These are phyloP conservation scores for Colletotrichum endophyticum DNA, from an alignment of 2,329 filamentous ascomycete species.

Conservation along the genomic window DNA sequence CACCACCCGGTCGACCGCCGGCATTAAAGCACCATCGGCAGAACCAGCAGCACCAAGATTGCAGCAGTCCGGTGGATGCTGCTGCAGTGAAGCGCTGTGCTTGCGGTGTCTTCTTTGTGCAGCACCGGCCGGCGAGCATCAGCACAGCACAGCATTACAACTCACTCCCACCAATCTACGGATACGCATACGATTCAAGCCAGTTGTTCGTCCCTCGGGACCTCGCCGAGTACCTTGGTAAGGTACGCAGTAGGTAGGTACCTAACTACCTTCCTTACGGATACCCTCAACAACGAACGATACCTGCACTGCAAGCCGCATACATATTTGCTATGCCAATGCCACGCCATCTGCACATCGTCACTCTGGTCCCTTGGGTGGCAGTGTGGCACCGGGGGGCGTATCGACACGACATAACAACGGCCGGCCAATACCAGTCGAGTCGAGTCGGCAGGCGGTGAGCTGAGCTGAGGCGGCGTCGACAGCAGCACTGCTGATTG, in stretches of 20 bases:
- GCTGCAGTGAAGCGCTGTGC: neutral
- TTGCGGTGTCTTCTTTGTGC: neutral
- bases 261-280: neutral
- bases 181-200: neutral
- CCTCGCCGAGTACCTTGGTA: neutral
- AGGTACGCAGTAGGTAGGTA: neutral
- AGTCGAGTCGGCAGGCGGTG: neutral
- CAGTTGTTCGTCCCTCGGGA: neutral
- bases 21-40: neutral
- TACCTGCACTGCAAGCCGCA: conserved; percentile 1
- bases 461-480: neutral
- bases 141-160: neutral
- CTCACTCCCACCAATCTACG: neutral
- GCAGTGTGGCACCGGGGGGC: neutral
- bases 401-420: neutral
- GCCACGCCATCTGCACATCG: neutral
- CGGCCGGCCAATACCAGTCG: neutral
- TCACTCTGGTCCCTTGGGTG: neutral
- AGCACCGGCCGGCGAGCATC: neutral
- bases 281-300: neutral
- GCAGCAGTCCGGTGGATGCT: neutral
- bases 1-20: neutral
- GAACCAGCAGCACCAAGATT: neutral
- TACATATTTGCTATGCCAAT: neutral
- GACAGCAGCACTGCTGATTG: neutral